Base-by-base conservation (phyloP, 768 basidiomycete genomes). In the Trichaptum fuscoviolaceum region DNA sequence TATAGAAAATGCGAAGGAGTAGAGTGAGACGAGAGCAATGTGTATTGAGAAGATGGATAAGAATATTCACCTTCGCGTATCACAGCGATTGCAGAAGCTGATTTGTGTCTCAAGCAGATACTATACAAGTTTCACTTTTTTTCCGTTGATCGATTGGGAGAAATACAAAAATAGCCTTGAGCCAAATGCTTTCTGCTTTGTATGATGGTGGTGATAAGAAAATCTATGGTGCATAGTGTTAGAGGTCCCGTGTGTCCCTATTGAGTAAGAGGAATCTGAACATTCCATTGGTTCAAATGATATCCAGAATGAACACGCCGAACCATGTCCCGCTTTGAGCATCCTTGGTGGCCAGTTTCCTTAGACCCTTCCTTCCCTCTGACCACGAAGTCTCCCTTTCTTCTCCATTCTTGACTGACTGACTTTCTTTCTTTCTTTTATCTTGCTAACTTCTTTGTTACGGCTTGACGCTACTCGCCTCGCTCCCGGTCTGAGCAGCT, bases 401-500 rank as follows among this genome's bases (percentile, higher is more conserved):
- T 52, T 52, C 42, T 52, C 42, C 42, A 52, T 52, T 52, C 42
- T 52, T 12, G 42, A 52, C 42, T 20, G 42, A 3, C 30, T 30
- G 30, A 3, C 42, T 12, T 52, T 52, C 42, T 52, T 20, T 52
- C 20, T 20, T 52, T 52, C 42, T 52, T 52, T 52, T 12, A 15
- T 20, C 20, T 20, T 52, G 20, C 42, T 15, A 4, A 52, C 42
- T 52, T 52, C 42, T 52, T 52, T 52, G 15, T 52, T 52, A 52
- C 42, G 42, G 42, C 42, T 52, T 52, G 42, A 52, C 42, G 42
- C 42, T 52, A 52, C 42, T 52, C 42, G 42, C 42, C 42, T 52
- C 42, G 42, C 42, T 52, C 42, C 42, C 42, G 42, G 42, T 52
- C 42, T 52, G 42, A 52, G 42, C 42, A 15, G 42, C 42, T 5